Evolutionary conservation across 108 stramenopile genomes (phyloP).

Genomic region (Stephanodiscus minutulus): DNA sequence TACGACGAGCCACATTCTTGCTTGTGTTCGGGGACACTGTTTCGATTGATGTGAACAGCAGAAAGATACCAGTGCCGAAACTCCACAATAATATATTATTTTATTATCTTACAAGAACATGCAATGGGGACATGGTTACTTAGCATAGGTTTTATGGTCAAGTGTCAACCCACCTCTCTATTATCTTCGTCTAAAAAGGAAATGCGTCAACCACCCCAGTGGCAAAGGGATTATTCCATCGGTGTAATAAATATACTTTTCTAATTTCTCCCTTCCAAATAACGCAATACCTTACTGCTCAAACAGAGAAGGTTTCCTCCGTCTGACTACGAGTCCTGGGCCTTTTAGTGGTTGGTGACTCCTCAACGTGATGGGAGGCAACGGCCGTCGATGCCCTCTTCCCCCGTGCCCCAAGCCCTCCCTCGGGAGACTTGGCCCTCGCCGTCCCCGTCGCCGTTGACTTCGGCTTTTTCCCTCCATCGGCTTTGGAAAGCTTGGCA

Average conservation of each 20-base stretch:
- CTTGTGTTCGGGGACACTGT: not conserved
- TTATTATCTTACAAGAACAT: constrained; percentile 1
- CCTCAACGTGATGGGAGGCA: constrained; percentile 22
- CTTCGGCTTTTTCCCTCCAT: constrained; percentile 19
- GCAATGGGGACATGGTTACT: not conserved
- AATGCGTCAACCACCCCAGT: no score
- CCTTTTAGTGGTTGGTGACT: constrained; percentile 12
- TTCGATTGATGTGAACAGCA: not conserved
- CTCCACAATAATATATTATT: not conserved
- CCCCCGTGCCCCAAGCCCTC: constrained; percentile 13
- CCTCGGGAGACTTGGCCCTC: constrained; percentile 27
- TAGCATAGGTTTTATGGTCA: not conserved
- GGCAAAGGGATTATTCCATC: no score
- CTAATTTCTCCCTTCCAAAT: not conserved
- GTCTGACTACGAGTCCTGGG: constrained; percentile 13
- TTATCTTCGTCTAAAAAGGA: not conserved
- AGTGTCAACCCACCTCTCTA: not conserved
- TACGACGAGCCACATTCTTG: no score
- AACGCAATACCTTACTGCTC: not conserved
- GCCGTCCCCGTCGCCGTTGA: constrained; percentile 5
- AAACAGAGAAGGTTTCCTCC: constrained; percentile 15
- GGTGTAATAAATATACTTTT: not conserved
- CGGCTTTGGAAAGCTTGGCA: constrained; percentile 43
- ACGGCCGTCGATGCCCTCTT: constrained; percentile 23
- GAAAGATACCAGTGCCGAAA: not conserved